Base-by-base conservation (phyloP, 2,329 filamentous ascomycete genomes). In the Rasamsonia emersonii region DNA sequence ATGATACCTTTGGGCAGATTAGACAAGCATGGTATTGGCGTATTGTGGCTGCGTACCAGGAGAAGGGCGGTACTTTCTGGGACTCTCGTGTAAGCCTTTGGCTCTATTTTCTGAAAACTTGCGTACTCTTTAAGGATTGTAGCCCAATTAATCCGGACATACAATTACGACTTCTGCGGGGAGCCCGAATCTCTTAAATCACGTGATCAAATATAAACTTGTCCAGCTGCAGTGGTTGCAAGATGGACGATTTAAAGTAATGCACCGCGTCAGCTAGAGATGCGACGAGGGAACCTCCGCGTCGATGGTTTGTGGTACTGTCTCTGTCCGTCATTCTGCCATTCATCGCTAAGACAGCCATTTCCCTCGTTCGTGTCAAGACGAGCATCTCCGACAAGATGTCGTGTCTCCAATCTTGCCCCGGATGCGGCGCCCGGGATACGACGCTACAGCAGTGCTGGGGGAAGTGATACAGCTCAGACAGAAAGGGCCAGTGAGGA, bases 251-350 rank as follows among this genome's bases (percentile, higher is more conserved):
- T n/a, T n/a, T n/a, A 8, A 16, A 27, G 8, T 19, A 18, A 19
- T 17, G 20, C 20, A 23, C 20, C 11, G 20, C n/a, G 20, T 23
- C 11, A 8, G 20, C 20, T 23, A 23, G 20, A 23, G 11, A 38
- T 38, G 36, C 33, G 35, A 37, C 24, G 16, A 18, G 30, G 36
- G 28, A 33, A 42, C 24, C 37, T 57, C 17, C 40, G 54, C 27
- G 39, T 58, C 18, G 59, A 62, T 44, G 58, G 54, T 20, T 44
- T 64, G 29, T 64, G 59, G 59, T 54, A 54, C 37, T 61, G 53
- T 37, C 45, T 64, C 19, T 59, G 59, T 44, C 59, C 58, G 26
- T 58, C 55, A 9, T 58, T 59, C 20, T 43, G 36, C 9, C 35
- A 36, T 3, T 34, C 41, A 9, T 31, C 37, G 9, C 30, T 55